Evolutionary conservation across 768 basidiomycete species (phyloP).

Genomic region (Lentinus tigrinus): DNA sequence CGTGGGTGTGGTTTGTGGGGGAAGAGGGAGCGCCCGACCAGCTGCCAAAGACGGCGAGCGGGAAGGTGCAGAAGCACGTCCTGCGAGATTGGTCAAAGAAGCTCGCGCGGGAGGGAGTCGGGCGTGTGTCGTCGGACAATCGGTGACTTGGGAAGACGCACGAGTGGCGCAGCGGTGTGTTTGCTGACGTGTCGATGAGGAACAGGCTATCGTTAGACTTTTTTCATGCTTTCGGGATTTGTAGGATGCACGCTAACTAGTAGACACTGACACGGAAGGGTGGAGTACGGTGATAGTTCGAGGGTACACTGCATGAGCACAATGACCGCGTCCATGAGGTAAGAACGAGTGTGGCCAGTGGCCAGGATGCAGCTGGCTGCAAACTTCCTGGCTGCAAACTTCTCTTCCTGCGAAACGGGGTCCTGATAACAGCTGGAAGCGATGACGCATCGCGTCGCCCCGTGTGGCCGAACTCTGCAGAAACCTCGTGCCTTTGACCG

Average conservation of each 20-base stretch:
- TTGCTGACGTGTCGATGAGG: no score
- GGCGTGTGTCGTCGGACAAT: slow-evolving; percentile 24
- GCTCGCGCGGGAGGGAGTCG: slow-evolving; percentile 46
- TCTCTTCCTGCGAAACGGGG: slow-evolving; percentile 1
- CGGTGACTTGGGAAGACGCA: not conserved
- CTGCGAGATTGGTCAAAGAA: slow-evolving; percentile 67
- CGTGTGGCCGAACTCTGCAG: not conserved
- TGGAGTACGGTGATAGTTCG: not conserved
- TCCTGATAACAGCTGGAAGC: slow-evolving; percentile 11
- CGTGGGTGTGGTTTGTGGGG: slow-evolving; percentile 82
- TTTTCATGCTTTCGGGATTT: no score
- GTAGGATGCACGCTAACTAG: not conserved
- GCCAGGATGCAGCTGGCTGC: no score
- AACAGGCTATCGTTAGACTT: no score
- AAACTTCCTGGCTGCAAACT: no score
- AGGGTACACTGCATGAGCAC: not conserved
- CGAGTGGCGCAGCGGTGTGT: no score
- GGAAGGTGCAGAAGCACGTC: slow-evolving; percentile 83
- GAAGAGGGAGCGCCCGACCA: slow-evolving; percentile 59
- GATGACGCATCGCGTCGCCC: slow-evolving; percentile 4
- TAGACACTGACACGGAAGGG: not conserved
- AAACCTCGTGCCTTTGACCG: not conserved
- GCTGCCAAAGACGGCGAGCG: slow-evolving; percentile 83
- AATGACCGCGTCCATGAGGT: not conserved
- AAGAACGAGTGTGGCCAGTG: no score